Base-by-base conservation (phyloP, 2,329 filamentous ascomycete genomes). In the Microcyclosporella mali region DNA sequence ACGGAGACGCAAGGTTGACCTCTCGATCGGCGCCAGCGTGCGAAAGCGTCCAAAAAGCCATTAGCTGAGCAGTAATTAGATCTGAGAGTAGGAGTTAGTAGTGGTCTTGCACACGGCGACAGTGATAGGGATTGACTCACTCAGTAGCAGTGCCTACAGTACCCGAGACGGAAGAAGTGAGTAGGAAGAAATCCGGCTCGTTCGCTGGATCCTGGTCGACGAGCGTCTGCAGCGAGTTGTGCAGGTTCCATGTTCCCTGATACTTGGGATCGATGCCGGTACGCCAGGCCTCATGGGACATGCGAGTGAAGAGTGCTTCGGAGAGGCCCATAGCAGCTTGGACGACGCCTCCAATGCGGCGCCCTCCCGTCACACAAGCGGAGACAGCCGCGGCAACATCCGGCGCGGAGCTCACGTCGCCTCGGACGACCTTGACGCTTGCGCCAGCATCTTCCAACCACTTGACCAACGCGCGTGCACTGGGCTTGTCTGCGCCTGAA, bases 31-130 rank as follows among this genome's bases (percentile, higher is more conserved):
- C 65, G 55, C 25, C 60, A 61, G 1, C 40, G 35, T 1, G 52
- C 51, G 36, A 66, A 48, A 2, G 53, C 42, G 33, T 60, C 54
- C 12, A 56, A 47, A 47, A 52, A 61, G 28, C 49, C 42, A 34
- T 57, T 79, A 1, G 73, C 75, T 0, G 75, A 74, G 2, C 75
- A 70, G 47, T 81, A 81, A 69, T 48, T 81, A 77, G 0, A 75
- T 74, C n/a, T n/a, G n/a, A n/a, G n/a, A n/a, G n/a, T n/a, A n/a
- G n/a, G n/a, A n/a, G n/a, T n/a, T n/a, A n/a, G n/a, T n/a, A n/a
- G n/a, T n/a, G n/a, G n/a, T n/a, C n/a, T n/a, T n/a, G n/a, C n/a
- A n/a, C n/a, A n/a, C n/a, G n/a, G n/a, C n/a, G n/a, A n/a, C n/a
- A n/a, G n/a, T n/a, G n/a, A n/a, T n/a, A n/a, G n/a, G n/a, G n/a